phyloP scores from a whole-genome alignment of 2,329 filamentous ascomycete genomes.

The Ophiocordyceps camponoti-leonardi region DNA sequence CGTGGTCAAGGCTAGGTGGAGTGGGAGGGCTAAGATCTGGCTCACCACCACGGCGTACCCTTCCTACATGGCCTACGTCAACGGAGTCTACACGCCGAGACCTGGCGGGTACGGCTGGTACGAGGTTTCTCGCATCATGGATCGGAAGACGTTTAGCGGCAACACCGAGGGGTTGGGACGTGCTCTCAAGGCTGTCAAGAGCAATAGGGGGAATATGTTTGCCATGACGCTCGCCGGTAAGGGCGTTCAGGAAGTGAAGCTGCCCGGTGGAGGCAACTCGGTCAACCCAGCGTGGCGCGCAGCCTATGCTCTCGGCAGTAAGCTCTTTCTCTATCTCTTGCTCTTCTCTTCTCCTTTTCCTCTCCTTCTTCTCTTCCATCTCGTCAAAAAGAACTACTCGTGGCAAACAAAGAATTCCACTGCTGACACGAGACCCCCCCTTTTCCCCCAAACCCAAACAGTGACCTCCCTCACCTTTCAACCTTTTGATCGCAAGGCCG shows the following conservation, averaged over 20 bases:
- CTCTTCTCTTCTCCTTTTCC: background rate
- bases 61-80: background rate
- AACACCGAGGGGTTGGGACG: background rate
- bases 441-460: background rate
- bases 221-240: background rate
- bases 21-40: background rate
- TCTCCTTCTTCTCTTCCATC: background rate
- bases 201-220: background rate
- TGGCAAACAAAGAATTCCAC: too few species aligned
- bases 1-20: background rate
- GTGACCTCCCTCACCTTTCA: background rate
- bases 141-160: background rate
- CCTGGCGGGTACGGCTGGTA: background rate
- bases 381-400: too few species aligned
- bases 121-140: background rate
- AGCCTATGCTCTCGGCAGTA: background rate
- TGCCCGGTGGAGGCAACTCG: background rate
- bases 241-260: background rate
- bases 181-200: background rate
- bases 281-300: background rate
- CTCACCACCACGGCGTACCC: background rate
- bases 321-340: background rate
- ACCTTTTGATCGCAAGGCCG: background rate
- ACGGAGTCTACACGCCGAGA: background rate
- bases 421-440: background rate